Evolutionary conservation across 1,284 basidiomycete genomes (phyloP).

Genomic region (Moesziomyces sp.): DNA sequence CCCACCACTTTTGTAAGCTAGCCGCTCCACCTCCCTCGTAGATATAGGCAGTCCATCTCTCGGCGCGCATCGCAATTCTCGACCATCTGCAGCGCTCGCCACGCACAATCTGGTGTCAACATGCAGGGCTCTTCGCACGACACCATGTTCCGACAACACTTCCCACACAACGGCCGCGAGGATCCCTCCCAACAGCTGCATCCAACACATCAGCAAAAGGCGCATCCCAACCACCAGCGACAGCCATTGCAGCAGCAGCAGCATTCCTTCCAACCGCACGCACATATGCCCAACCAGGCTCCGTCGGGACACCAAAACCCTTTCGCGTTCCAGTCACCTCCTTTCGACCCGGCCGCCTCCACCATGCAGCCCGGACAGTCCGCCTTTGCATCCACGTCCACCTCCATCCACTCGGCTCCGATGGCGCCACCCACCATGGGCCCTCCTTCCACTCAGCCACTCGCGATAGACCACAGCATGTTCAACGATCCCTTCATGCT

Average conservation of each 20-base stretch:
- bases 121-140: slow-evolving; percentile 34
- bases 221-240: slow-evolving; percentile 3
- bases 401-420: neutral
- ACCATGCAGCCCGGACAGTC: neutral
- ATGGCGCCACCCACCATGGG: no score
- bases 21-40: no score
- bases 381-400: neutral
- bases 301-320: slow-evolving; percentile 6
- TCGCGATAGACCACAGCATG: neutral
- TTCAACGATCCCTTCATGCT: slow-evolving; percentile 11
- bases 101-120: slow-evolving; percentile 1
- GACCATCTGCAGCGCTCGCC: no score
- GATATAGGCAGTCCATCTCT: no score
- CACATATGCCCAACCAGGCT: slow-evolving; percentile 2
- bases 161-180: slow-evolving; percentile 5
- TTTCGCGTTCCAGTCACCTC: slow-evolving; percentile 18
- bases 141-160: slow-evolving; percentile 14
- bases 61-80: no score
- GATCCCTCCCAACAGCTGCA: slow-evolving; percentile 22
- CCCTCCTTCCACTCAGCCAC: neutral
- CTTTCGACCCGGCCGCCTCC: neutral
- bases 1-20: no score
- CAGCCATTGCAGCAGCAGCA: slow-evolving; percentile 11
- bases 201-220: slow-evolving; percentile 6
- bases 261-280: slow-evolving; percentile 8